A percentile compares a stretch with the other conserved stretches of the same genome.
These are phyloP conservation scores for Podospora pseudopauciseta DNA, from an alignment of 495 filamentous ascomycete species.

Conservation along the genomic window DNA sequence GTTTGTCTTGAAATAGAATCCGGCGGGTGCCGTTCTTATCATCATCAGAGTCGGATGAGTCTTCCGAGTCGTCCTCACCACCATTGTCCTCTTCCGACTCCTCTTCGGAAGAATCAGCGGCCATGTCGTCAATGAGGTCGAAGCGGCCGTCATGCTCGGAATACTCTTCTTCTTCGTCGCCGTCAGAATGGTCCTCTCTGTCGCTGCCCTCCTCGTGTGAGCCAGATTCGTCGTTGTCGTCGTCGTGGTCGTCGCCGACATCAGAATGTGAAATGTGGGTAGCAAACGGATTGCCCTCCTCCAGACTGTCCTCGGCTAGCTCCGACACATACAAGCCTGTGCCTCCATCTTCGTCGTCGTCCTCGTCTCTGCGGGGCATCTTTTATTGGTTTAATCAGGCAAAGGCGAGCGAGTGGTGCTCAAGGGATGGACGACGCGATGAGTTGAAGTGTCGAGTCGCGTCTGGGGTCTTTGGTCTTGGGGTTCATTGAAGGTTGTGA, in stretches of 20 bases:
- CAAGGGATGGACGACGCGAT: background rate
- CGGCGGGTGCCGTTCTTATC: background rate
- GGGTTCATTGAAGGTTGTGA: background rate
- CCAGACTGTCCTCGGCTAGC: conserved; percentile 2
- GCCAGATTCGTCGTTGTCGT: background rate
- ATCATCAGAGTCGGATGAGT: conserved; percentile 1
- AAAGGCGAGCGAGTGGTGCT: background rate
- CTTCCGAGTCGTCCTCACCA: conserved; percentile 13
- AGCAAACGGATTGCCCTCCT: background rate
- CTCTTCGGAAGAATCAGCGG: conserved; percentile 8
- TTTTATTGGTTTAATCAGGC: background rate
- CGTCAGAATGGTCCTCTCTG: background rate
- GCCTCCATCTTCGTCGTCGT: background rate
- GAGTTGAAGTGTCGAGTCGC: background rate
- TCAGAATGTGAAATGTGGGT: background rate
- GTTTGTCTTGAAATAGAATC: background rate
- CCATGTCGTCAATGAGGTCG: conserved; percentile 14
- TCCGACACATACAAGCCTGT: background rate
- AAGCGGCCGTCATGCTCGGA: conserved; percentile 12
- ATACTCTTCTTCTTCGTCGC: conserved; percentile 8
- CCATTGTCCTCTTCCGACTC: conserved; percentile 11
- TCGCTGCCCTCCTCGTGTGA: background rate
- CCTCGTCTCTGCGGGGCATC: background rate
- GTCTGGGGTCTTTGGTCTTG: background rate
- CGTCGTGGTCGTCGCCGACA: background rate